Evolutionary conservation across 495 filamentous ascomycete genomes (phyloP), one percentile per base, ranked within the genome.

Genomic region (Talaromyces adpressus): DNA sequence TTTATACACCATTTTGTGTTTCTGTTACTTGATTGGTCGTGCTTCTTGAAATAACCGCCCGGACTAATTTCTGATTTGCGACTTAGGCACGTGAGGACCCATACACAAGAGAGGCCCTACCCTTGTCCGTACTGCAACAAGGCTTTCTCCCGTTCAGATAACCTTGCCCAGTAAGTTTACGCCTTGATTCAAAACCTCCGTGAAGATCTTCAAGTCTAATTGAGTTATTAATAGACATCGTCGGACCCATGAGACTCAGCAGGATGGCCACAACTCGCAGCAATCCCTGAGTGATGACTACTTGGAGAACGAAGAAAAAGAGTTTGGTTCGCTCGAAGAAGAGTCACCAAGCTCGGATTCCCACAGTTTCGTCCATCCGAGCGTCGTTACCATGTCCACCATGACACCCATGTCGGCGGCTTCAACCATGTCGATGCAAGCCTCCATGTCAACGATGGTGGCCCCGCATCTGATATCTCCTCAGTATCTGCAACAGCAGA

Each of bases 101-200:
- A 98, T 81, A 98, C 94, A 22, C 94, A 98, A 84, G 94, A 98
- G 81, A 89, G 93, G 81, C 94, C 94, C 68, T 98, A 98, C 76
- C 87, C 91, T 69, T 98, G 94, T 83, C 88, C 89, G 70, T 89
- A 95, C 74, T 98, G 94, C 85, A 96, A 88, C 84, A 98, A 98
- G 79, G 94, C 93, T 54, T 98, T 98, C 77, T 97, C 94, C 54
- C 85, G 94, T 71, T 97, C 92, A 68, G 94, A 98, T 80, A 98
- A 98, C 75, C 87, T 98, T 74, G 94, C 94, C 74, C 94, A 98
- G 89, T 96, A 89, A 84, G 91, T 56, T 27, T 0, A 12, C 30
- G 11, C 2, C 23, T 29, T 12, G 4, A 2, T 2, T 2, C 6
- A 14, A 25, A 56, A 27, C 30, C 61, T 60, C 64, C 64, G 54